Evolutionary conservation across 1,284 basidiomycete genomes (phyloP), one percentile per base, ranked within the genome.

Genomic region (Ceratorhiza oryzae-sativae): DNA sequence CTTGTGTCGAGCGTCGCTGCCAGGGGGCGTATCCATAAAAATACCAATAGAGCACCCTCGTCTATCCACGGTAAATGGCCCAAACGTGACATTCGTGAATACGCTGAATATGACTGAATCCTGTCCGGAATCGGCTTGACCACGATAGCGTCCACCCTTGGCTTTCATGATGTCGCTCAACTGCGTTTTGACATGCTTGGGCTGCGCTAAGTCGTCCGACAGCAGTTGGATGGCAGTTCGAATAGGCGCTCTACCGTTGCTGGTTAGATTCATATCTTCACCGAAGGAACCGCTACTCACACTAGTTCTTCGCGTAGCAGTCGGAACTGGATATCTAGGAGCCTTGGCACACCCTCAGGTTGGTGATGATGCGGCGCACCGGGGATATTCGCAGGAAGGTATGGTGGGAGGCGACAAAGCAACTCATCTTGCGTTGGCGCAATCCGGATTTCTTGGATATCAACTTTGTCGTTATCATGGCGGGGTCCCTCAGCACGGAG

Each of bases 311-410:
- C 90, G 36, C 90, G 82, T 42, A 92, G 78, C 0, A 92, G 82
- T 34, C 90, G 85, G 76, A 90, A 91, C 74, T 91, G 88, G 1
- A 88, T 84, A 71, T 92, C 90, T 8, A 90, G 78, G 18, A 87
- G 79, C 12, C 85, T 80, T 63, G 88, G 82, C 84, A 90, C 88
- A 23, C 85, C 86, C 13, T 83, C 82, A 3, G 79, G 72, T 0
- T 84, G 84, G 25, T 84, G 81, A 70, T 84, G 88, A 77, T 92
- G 90, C 0, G 87, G 89, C 0, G 88, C 89, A 5, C 79, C 82
- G 23, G 81, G 82, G 1, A 90, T 76, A 74, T 85, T 88, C 1
- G 82, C 84, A 0, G 90, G 90, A 0, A 91, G 78, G 76, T 85
- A 90, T 0, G 88, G 85, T 0, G 80, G 76, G 12, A 80, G 30